Conservation (phyloP, 257 asterid genomes). For the Asclepias syriaca region DNA sequence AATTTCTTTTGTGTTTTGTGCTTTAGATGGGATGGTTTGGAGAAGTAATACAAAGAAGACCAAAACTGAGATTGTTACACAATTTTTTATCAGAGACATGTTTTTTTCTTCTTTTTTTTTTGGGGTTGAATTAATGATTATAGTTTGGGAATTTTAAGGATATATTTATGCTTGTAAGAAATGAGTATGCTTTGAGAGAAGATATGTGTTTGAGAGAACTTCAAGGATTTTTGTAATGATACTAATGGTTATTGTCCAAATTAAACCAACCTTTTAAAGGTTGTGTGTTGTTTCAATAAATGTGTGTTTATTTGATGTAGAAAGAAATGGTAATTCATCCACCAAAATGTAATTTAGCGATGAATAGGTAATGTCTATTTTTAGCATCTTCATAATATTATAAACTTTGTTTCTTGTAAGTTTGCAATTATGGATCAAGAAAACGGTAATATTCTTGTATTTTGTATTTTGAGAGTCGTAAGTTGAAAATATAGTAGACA, state of each 20-base stretch:
- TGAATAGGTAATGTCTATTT: no score
- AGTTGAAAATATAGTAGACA: no score
- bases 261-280: no score
- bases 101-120: neutral
- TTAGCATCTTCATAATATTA: no score
- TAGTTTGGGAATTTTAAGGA: neutral
- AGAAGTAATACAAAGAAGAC: neutral
- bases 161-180: neutral
- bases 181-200: neutral
- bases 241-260: neutral
- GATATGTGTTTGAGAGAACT: neutral
- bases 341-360: no score
- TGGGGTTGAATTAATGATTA: neutral
- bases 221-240: neutral
- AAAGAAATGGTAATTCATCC: no score
- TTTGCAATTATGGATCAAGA: no score
- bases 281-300: no score
- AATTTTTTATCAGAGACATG: neutral
- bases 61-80: neutral
- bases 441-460: no score
- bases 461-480: no score
- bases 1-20: neutral
- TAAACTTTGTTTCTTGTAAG: no score
- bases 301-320: no score
- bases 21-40: neutral